These are phyloP conservation scores for Colletotrichum tamarilloi DNA, from an alignment of 2,329 filamentous ascomycete species.

Conservation along the genomic window DNA sequence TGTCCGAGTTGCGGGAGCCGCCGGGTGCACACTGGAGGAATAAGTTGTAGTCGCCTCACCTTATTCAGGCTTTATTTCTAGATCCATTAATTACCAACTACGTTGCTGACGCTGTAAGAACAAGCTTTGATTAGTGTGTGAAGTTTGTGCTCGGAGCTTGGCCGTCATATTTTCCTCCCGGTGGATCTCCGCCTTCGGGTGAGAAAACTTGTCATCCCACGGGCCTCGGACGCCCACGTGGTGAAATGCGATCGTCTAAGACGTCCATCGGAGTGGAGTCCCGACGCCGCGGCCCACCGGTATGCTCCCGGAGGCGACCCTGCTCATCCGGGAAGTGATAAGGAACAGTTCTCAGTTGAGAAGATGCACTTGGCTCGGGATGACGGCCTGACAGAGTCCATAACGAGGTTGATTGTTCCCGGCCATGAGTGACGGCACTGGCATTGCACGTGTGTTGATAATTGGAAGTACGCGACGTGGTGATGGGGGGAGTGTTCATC, in stretches of 20 bases:
- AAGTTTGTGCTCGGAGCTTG: background rate
- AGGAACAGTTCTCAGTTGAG: fast-evolving
- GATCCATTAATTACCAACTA: too few species aligned
- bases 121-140: background rate
- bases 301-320: background rate
- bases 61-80: background rate
- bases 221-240: conserved; percentile 15
- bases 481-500: background rate
- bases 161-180: background rate
- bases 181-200: conserved; percentile 7
- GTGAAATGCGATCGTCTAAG: conserved; percentile 14
- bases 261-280: conserved; percentile 25
- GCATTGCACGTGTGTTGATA: background rate
- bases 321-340: background rate
- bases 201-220: background rate
- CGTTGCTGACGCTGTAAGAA: background rate
- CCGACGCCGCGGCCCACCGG: conserved; percentile 5
- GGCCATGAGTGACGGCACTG: background rate
- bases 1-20: background rate
- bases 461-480: background rate
- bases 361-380: background rate
- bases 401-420: too few species aligned
- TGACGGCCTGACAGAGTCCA: background rate
- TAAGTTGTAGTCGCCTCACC: background rate
- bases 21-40: background rate